phyloP scores from a whole-genome alignment of 345 rosid species.

The Citrus cavaleriei region DNA sequence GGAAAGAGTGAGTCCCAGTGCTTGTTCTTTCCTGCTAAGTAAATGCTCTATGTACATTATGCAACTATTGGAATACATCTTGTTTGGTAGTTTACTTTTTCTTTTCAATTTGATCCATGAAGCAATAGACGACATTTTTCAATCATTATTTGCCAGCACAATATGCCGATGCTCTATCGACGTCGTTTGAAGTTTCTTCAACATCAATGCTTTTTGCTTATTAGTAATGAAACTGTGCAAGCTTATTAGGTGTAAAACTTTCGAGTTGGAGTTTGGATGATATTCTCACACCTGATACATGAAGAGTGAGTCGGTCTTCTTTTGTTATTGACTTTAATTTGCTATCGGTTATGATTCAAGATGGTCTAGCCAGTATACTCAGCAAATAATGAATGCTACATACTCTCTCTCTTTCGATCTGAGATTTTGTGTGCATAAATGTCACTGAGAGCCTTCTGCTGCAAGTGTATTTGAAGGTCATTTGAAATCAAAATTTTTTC shows the following conservation, averaged over 20 bases:
- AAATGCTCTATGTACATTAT: not conserved
- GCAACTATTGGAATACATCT: not conserved
- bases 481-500: not conserved
- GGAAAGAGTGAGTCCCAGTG: conserved; percentile 57
- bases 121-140: not conserved
- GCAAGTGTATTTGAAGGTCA: not conserved
- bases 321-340: not conserved
- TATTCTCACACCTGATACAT: not conserved
- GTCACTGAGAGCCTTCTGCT: not conserved
- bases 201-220: not conserved
- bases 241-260: not conserved
- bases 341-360: not conserved
- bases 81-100: not conserved
- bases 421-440: not conserved
- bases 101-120: not conserved
- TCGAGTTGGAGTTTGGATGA: not conserved
- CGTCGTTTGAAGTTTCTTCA: not conserved
- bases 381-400: not conserved
- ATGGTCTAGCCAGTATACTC: not conserved
- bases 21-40: conserved; percentile 1
- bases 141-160: not conserved
- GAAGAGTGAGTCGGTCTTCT: not conserved
- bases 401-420: not conserved
- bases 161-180: not conserved
- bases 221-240: not conserved